Base-by-base conservation (phyloP, 2,329 filamentous ascomycete species). In the Trichoderma aggressivum region DNA sequence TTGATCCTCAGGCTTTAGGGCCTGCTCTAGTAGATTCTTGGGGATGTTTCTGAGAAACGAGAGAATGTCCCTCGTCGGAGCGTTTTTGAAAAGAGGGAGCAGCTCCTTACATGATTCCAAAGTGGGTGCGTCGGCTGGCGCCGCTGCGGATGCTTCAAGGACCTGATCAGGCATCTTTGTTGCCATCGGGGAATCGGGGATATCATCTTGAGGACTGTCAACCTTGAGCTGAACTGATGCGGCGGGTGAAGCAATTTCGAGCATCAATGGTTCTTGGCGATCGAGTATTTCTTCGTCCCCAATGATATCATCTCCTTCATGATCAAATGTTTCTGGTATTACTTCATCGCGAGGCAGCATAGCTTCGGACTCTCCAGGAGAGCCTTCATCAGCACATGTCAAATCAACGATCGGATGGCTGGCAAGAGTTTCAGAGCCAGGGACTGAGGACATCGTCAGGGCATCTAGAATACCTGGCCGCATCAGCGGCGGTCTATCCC, bases 21-120 rank as follows among this genome's bases (percentile, higher is more conserved):
- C 77, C 18, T 73, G 78, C 32, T 80, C 75, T 3, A 84, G 76
- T 3, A 80, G 62, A 7, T 79, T 75, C 36, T 76, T 78, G 2
- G 80, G 80, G 2, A 82, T 55, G 1, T 34, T 55, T n/a, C 30
- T 66, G 7, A 66, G 47, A 24, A 66, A 36, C 8, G 18, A 50
- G 16, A 66, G 63, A 11, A 66, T 11, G 1, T 56, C 14, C 18
- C n/a, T 28, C 26, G 12, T 28, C n/a, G 39, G 36, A 32, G 12
- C 26, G 4, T 28, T 24, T 36, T 65, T 24, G 7, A 60, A 39
- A 68, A 68, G 6, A 3, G 55, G 7, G 6, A 68, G 24, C 14
- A 68, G 14, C 14, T 50, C 34, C 16, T 65, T 55, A 5, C 7
- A 18, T 3, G 43, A 36, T 26, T 55, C 6, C 12, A 55, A 36